A percentile compares a stretch with the other conserved stretches of the same genome.
Conservation (phyloP, 2,329 filamentous ascomycete genomes). For the Zasmidium angulare region DNA sequence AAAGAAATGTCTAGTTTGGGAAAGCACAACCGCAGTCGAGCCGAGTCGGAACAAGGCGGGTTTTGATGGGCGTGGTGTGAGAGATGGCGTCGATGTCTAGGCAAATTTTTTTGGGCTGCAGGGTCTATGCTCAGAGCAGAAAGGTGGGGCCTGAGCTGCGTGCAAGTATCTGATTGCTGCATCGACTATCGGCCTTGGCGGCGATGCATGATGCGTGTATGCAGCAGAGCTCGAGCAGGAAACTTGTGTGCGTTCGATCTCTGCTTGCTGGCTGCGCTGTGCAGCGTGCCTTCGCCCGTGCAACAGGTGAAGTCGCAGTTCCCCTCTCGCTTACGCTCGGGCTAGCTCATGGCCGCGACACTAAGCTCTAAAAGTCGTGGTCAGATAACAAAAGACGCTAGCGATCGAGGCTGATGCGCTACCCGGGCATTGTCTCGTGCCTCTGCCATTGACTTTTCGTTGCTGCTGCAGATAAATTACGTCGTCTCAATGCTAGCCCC, state of each 20-base stretch:
- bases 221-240: not conserved
- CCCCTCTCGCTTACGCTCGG: not conserved
- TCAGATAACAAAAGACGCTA: not conserved
- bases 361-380: not conserved
- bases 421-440: not conserved
- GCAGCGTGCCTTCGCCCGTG: not conserved
- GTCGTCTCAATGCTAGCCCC: not conserved
- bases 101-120: constrained; percentile 10
- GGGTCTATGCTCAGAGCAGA: constrained; percentile 10
- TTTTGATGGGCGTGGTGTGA: constrained; percentile 9
- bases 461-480: not conserved
- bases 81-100: constrained; percentile 4
- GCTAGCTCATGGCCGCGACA: not conserved
- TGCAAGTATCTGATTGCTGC: not conserved
- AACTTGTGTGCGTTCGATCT: not conserved
- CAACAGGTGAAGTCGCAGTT: not conserved
- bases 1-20: constrained; percentile 2
- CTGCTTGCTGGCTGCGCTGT: not conserved
- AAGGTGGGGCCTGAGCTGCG: constrained; percentile 3
- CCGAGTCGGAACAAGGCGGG: not conserved
- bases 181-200: not conserved
- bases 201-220: not conserved
- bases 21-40: constrained; percentile 14
- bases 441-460: not conserved
- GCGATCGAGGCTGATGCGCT: not conserved